Evolutionary conservation across 2,329 filamentous ascomycete genomes (phyloP), one percentile per base, ranked within the genome.

Genomic region (Penicillium rolfsii): DNA sequence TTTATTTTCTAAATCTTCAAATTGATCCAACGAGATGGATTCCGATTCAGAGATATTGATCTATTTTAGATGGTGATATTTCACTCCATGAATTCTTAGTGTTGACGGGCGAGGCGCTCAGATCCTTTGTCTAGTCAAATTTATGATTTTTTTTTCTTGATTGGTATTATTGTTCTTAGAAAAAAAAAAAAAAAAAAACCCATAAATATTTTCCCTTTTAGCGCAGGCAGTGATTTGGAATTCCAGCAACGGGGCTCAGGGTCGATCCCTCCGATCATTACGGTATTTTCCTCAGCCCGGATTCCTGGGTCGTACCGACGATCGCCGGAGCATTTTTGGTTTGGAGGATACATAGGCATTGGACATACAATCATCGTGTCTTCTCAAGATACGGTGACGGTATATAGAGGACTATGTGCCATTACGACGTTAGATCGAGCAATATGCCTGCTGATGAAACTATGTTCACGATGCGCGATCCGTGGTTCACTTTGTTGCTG

Each of bases 221-320:
- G 61, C 58, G 62, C 62, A 60, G 40, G 45, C 45, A 54, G 58
- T 69, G 64, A 70, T 70, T 70, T 70, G 67, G 65, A 70, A 70
- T 70, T 69, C 65, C 67, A 68, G 64, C 50, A 62, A 68, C 61
- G 65, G 67, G 67, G 67, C 67, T 69, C 67, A 67, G 57, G 63
- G 67, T 69, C 67, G 67, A 70, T 70, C 67, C 63, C 66, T 68
- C 62, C 63, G 67, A 67, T 72, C 66, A 59, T 61, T 67, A 65
- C 64, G 62, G 60, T 62, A 64, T 63, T 67, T 68, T 68, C 64
- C 61, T 66, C 67, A 68, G 62, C 67, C 66, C 66, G 61, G 58
- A 70, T 67, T 66, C 63, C 64, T 64, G 67, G 67, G 66, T 69
- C 64, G 62, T 65, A 66, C 60, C 62, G 67, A 64, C 60, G 66